Conservation (phyloP, 208 protist species). For the Leishmania gerbilli region DNA sequence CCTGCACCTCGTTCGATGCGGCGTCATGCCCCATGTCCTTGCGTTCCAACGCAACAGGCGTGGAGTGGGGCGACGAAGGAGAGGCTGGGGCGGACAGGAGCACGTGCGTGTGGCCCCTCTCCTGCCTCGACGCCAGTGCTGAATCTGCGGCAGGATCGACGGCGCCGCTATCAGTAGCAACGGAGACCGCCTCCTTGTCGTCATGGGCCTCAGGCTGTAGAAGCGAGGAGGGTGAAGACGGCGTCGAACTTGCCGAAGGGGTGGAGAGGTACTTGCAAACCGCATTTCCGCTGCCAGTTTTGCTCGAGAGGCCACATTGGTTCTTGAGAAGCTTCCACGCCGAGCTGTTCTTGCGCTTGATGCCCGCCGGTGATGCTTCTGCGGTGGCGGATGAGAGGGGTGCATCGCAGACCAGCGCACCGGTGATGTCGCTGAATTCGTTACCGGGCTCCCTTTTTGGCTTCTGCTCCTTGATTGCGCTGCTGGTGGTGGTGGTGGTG, state of each 20-base stretch:
- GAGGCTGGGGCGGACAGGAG: background rate
- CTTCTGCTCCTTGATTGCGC: background rate
- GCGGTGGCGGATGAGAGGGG: background rate
- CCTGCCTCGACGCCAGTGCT: background rate
- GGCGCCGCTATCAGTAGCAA: background rate
- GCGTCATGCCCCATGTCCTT: background rate
- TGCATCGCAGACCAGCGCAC: background rate
- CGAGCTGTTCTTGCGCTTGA: constrained; percentile 7
- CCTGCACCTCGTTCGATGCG: background rate
- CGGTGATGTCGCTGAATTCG: constrained; percentile 23
- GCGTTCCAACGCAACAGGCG: background rate
- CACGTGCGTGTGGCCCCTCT: constrained; percentile 2
- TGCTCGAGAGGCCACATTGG: background rate
- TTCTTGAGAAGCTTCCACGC: constrained; percentile 20
- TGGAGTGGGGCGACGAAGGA: background rate
- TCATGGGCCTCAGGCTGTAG: background rate
- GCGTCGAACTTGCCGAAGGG: background rate
- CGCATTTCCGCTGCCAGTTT: background rate
- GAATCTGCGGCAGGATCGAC: constrained; percentile 2
- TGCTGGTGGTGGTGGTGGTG: background rate
- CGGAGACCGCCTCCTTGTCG: background rate
- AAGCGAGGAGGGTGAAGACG: background rate
- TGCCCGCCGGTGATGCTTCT: background rate
- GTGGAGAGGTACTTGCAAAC: constrained; percentile 23
- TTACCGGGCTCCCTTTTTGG: background rate